Base-by-base conservation (phyloP, 768 basidiomycete genomes). In the Butyriboletus loyo region DNA sequence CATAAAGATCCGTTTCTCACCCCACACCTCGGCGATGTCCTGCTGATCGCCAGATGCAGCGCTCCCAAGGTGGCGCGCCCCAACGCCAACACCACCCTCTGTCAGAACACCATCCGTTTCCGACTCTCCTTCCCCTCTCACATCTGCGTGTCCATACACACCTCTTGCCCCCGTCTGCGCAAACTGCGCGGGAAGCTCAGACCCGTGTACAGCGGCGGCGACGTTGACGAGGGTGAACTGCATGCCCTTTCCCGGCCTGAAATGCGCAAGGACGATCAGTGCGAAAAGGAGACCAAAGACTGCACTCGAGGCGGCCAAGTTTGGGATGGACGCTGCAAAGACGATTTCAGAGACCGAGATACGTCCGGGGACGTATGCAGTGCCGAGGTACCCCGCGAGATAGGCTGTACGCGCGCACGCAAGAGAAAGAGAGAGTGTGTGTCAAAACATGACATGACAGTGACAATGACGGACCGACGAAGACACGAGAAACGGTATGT, bases 351-450 rank as follows among this genome's bases (percentile, higher is more conserved):
- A 38, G n/a, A 21, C 24, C 0, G 66, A 62, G 14, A 68, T 32
- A 3, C 60, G 59, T n/a, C 62, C 67, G 2, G 67, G 67, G n/a
- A 70, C 68, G 32, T 66, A 61, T 2, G 68, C 58, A 0, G 54
- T 60, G 11, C 68, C 62, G 7, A 69, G 54, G 36, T 58, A 62
- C 19, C 67, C 58, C 1, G 45, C 46, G 1, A 65, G 53, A 45
- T 61, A 64, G 9, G 60, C 63, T 64, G 11, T 24, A 3, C 7
- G 34, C 4, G 34, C 2, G 17, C 34, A 7, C 15, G 10, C 15
- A 7, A 17, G 17, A 35, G 34, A 17, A 35, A 35, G n/a, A n/a
- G n/a, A n/a, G n/a, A n/a, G n/a, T n/a, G n/a, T n/a, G n/a, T n/a
- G n/a, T n/a, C n/a, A n/a, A n/a, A 17, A 15, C 17, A 30, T 19